These are phyloP conservation scores for Carex arenaria DNA, from an alignment of 202 grass and related monocot genomes.

Conservation along the genomic window DNA sequence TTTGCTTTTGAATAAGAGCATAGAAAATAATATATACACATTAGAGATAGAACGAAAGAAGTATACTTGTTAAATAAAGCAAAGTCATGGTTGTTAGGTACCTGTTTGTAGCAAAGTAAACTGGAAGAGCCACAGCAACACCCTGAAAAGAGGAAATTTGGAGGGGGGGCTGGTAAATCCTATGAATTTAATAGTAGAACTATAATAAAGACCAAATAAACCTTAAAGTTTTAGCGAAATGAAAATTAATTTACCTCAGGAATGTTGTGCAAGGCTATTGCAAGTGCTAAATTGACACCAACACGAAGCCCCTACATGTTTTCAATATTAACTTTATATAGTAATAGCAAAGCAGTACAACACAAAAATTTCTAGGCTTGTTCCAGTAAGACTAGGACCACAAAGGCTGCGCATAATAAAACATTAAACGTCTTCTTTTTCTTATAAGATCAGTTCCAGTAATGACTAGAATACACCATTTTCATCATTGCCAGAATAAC, in stretches of 20 bases:
- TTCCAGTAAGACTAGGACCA: slow-evolving; percentile 2
- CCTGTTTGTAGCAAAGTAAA: slow-evolving; percentile 97
- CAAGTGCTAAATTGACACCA: slow-evolving; percentile 81
- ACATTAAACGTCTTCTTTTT: not conserved
- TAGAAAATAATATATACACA: slow-evolving; percentile 9
- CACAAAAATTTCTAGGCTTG: slow-evolving; percentile 2
- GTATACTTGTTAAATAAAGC: slow-evolving; percentile 10
- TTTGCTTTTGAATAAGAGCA: slow-evolving; percentile 58
- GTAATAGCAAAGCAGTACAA: slow-evolving; percentile 18
- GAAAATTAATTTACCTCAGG: slow-evolving; percentile 60
- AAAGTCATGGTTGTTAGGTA: slow-evolving; percentile 25
- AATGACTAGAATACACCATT: slow-evolving; percentile 12
- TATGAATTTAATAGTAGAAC: slow-evolving; percentile 1
- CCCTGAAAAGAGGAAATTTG: slow-evolving; percentile 44
- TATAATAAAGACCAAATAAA: not conserved
- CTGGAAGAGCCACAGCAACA: slow-evolving; percentile 92
- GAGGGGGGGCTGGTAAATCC: not conserved
- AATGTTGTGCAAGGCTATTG: slow-evolving; percentile 97
- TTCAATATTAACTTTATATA: slow-evolving; percentile 14
- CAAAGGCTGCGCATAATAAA: not conserved
- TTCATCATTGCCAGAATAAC: slow-evolving; percentile 1
- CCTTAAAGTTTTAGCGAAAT: not conserved
- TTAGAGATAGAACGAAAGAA: slow-evolving; percentile 2
- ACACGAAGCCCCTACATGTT: slow-evolving; percentile 77
- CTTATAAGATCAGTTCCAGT: slow-evolving; percentile 1